These are phyloP conservation scores for Misopates orontium DNA, from an alignment of 257 asterid species.

Conservation along the genomic window DNA sequence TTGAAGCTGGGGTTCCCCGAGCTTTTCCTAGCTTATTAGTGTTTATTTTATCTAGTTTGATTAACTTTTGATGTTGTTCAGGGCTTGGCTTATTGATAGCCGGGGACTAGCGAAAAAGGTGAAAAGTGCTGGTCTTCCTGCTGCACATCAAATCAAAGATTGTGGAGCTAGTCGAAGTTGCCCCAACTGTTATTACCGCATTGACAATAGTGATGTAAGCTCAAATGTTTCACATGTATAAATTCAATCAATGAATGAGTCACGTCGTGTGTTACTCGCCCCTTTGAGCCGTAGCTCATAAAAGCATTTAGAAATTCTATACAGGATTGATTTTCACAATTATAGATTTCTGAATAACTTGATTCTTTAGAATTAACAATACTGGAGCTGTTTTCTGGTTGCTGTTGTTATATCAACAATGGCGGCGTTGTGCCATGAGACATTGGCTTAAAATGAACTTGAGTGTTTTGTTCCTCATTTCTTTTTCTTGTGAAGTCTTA, in stretches of 20 bases:
- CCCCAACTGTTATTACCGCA: slow-evolving; percentile 58
- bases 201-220: slow-evolving; percentile 78
- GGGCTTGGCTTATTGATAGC: slow-evolving; percentile 74
- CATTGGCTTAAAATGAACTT: no score
- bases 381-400: not conserved
- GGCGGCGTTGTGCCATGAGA: not conserved
- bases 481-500: slow-evolving; percentile 17
- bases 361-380: not conserved
- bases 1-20: slow-evolving; percentile 11
- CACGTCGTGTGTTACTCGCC: not conserved
- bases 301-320: not conserved
- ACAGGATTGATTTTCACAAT: not conserved
- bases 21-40: not conserved
- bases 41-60: slow-evolving; percentile 2
- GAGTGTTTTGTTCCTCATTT: not conserved
- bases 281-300: not conserved
- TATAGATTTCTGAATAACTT: not conserved
- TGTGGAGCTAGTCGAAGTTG: slow-evolving; percentile 67
- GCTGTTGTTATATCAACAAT: not conserved
- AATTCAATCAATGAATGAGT: not conserved
- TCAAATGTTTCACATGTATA: not conserved
- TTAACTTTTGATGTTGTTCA: slow-evolving; percentile 29
- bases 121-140: slow-evolving; percentile 59
- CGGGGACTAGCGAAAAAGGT: slow-evolving; percentile 76
- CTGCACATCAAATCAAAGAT: slow-evolving; percentile 56